phyloP scores from a whole-genome alignment of 495 filamentous ascomycete genomes.

The Thermochaetoides thermophila region DNA sequence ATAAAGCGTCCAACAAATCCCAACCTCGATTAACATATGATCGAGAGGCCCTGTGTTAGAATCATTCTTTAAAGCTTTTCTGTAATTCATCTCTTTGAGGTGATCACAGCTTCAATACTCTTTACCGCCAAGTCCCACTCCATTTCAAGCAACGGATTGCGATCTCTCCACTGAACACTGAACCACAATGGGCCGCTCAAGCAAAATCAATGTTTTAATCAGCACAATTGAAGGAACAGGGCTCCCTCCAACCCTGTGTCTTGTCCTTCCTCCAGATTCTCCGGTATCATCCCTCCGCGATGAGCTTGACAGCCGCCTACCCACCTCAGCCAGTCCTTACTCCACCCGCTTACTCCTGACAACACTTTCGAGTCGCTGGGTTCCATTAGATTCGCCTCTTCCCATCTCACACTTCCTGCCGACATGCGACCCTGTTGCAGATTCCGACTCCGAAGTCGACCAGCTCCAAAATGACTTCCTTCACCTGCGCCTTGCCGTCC shows the following conservation, averaged over 20 bases:
- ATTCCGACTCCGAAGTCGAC: not conserved
- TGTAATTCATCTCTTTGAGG: no score
- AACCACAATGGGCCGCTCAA: no score
- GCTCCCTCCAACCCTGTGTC: slow-evolving; percentile 61
- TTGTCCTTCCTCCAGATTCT: slow-evolving; percentile 51
- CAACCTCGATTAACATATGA: no score
- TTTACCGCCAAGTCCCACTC: not conserved
- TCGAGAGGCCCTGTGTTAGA: no score
- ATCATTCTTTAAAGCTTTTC: no score
- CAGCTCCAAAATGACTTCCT: slow-evolving; percentile 41
- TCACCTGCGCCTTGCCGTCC: slow-evolving; percentile 59
- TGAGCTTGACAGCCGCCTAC: slow-evolving; percentile 49
- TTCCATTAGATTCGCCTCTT: slow-evolving; percentile 31
- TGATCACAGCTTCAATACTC: not conserved
- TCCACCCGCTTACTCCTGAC: slow-evolving; percentile 54
- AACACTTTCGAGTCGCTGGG: slow-evolving; percentile 61
- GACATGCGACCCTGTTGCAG: slow-evolving; percentile 19
- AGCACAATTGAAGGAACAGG: slow-evolving; percentile 71
- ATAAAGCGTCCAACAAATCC: no score
- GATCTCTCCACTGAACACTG: not conserved
- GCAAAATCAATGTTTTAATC: slow-evolving; percentile 64
- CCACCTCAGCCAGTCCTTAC: slow-evolving; percentile 15
- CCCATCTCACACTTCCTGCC: slow-evolving; percentile 39
- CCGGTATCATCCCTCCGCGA: slow-evolving; percentile 50
- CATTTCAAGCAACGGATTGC: not conserved